Evolutionary conservation across 1,139 yeast species (phyloP).

Genomic region (Candida tunisiensis): DNA sequence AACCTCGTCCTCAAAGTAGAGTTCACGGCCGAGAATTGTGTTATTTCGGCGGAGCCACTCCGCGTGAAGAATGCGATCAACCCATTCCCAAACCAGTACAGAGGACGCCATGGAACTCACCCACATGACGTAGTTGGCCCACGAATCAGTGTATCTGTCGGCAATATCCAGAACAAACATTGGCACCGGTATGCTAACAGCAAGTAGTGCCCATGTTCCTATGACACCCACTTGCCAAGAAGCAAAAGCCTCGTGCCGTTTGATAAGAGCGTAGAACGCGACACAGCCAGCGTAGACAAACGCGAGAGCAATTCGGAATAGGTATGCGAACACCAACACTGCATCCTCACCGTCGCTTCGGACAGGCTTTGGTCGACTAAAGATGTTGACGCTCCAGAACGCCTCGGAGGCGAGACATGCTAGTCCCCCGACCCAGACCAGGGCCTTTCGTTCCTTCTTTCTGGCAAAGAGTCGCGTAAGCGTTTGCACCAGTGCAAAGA

Average conservation of each 20-base stretch:
- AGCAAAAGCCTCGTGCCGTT: too few species aligned
- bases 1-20: neutral
- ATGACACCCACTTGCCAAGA: too few species aligned
- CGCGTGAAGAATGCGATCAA: neutral
- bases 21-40: neutral
- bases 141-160: neutral
- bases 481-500: neutral
- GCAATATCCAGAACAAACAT: neutral
- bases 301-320: neutral
- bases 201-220: too few species aligned
- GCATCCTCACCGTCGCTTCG: neutral
- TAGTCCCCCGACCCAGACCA: neutral
- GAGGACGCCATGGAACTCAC: neutral
- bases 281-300: neutral
- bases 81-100: neutral
- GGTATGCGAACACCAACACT: neutral
- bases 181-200: neutral
- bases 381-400: too few species aligned
- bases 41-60: neutral
- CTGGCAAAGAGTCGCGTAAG: neutral
- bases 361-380: neutral
- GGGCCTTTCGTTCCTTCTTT: neutral
- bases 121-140: neutral
- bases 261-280: neutral
- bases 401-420: too few species aligned